Evolutionary conservation across 179 eudicot genomes (phyloP).

Genomic region (Pouteria campechiana): DNA sequence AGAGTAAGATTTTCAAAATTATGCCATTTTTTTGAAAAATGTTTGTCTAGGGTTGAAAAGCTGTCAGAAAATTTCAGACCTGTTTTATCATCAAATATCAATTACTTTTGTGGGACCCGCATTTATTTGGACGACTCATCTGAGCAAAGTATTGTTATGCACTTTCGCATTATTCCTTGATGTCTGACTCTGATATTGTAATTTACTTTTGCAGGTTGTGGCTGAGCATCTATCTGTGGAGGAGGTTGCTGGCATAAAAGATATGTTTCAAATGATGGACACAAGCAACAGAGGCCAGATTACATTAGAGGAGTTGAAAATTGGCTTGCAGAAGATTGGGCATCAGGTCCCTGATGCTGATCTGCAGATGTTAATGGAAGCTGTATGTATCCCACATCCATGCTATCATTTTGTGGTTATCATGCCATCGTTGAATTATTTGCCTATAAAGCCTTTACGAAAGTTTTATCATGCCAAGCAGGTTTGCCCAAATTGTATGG

Average conservation of each 20-base stretch:
- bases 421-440: neutral
- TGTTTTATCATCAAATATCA: too few relatives aligned
- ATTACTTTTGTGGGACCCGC: too few relatives aligned
- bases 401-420: neutral
- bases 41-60: too few relatives aligned
- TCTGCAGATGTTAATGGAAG: constrained; percentile 62
- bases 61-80: too few relatives aligned
- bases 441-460: too few relatives aligned
- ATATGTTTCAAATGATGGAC: constrained; percentile 72
- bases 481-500: too few relatives aligned
- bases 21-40: too few relatives aligned
- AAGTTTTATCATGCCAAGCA: too few relatives aligned
- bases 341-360: constrained; percentile 64
- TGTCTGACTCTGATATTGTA: neutral
- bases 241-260: constrained; percentile 78
- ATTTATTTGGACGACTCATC: too few relatives aligned
- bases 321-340: constrained; percentile 58
- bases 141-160: too few relatives aligned
- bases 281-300: constrained; percentile 47
- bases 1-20: too few relatives aligned
- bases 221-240: constrained; percentile 75
- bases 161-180: neutral
- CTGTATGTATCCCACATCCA: constrained; percentile 23
- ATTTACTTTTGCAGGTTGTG: constrained; percentile 33
- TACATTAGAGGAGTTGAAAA: constrained; percentile 49